Conservation (phyloP, 768 basidiomycete species). For the Suillus cothurnatus region DNA sequence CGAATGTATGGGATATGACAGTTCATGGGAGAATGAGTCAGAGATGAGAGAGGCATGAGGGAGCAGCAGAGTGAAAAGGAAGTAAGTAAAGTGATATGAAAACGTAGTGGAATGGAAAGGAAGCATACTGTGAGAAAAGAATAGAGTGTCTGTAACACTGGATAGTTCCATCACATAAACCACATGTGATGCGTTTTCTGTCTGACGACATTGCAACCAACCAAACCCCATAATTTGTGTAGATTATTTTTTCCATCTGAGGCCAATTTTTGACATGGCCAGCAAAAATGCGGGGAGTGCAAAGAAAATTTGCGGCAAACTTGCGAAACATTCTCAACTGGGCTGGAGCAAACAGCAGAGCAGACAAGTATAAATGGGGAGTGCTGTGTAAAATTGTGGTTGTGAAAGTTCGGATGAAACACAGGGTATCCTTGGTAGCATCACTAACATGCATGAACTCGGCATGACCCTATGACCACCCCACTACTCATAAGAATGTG, state of each 20-base stretch:
- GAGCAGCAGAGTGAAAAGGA: too few species aligned
- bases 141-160: too few species aligned
- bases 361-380: constrained; percentile 30
- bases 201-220: background rate
- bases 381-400: constrained; percentile 17
- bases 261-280: constrained; percentile 7
- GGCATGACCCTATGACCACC: constrained; percentile 1
- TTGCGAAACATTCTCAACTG: constrained; percentile 19
- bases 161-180: constrained; percentile 9
- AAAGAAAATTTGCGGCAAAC: constrained; percentile 18
- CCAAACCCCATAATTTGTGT: rapidly evolving
- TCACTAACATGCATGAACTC: background rate
- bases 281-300: background rate
- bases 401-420: constrained; percentile 19
- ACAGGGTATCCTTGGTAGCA: constrained; percentile 6
- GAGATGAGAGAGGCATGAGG: too few species aligned
- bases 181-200: constrained; percentile 9
- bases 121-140: too few species aligned
- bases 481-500: background rate
- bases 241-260: background rate
- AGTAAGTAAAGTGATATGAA: too few species aligned
- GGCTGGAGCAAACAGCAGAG: constrained; percentile 24
- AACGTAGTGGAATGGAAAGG: too few species aligned
- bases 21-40: too few species aligned
- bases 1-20: too few species aligned